Evolutionary conservation across 139 green algal genomes (phyloP).

Genomic region (Chlorella sp.): DNA sequence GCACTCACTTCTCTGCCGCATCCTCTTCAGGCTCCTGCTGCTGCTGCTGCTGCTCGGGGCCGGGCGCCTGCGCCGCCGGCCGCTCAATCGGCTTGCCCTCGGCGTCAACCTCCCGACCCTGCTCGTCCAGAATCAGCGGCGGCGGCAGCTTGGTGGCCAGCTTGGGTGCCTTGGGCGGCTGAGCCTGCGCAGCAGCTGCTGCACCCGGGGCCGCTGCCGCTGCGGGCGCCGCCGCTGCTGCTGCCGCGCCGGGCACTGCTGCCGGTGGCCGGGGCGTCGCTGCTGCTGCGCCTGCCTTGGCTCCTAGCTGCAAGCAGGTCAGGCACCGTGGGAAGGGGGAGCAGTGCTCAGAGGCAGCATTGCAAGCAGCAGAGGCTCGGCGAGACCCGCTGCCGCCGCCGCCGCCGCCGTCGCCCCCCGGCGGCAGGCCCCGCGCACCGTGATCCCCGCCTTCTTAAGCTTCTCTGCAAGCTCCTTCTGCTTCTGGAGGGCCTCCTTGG

Average conservation of each 20-base stretch:
- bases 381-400: background rate
- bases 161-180: background rate
- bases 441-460: conserved; percentile 42
- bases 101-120: conserved; percentile 65
- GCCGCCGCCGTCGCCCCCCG: background rate
- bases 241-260: background rate
- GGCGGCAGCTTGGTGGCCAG: conserved; percentile 28
- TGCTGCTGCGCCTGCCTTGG: background rate
- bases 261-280: background rate
- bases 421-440: background rate
- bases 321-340: background rate
- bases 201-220: background rate
- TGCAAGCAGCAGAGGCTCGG: too few relatives aligned
- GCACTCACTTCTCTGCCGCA: conserved; percentile 17
- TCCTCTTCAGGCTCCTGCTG: conserved; percentile 27
- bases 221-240: background rate
- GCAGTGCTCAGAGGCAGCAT: background rate
- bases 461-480: conserved; percentile 49
- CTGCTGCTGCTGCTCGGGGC: conserved; percentile 33
- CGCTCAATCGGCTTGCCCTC: conserved; percentile 28
- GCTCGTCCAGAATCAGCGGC: conserved; percentile 60
- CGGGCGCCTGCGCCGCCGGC: background rate
- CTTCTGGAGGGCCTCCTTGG: conserved; percentile 49
- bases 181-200: background rate
- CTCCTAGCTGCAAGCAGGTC: background rate